These are phyloP conservation scores for Skeletonema potamos DNA, from an alignment of 108 stramenopile genomes.

Conservation along the genomic window DNA sequence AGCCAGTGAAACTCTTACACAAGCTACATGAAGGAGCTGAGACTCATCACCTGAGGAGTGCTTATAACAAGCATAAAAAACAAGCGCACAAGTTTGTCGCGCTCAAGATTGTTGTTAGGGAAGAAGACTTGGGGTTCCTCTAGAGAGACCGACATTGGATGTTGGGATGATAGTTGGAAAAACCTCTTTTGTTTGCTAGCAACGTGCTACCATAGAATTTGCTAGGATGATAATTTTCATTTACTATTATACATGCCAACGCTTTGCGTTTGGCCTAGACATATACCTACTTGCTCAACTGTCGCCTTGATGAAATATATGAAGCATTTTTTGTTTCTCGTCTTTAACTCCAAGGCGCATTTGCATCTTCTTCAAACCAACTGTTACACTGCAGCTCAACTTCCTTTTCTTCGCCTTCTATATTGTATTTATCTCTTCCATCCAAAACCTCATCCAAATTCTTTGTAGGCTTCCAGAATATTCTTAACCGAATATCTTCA, in stretches of 20 bases:
- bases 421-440: background rate
- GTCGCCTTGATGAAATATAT: background rate
- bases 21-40: slow-evolving; percentile 53
- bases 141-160: slow-evolving; percentile 1
- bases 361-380: background rate
- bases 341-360: background rate
- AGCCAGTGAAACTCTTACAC: slow-evolving; percentile 54
- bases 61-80: slow-evolving; percentile 52
- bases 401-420: background rate
- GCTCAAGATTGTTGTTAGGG: slow-evolving; percentile 42
- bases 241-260: background rate
- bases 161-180: background rate
- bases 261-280: background rate
- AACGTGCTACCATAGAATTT: background rate
- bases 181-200: background rate
- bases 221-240: background rate
- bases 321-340: background rate
- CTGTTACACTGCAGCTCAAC: background rate
- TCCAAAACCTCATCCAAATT: background rate
- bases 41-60: slow-evolving; percentile 40
- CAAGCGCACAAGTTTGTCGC: slow-evolving; percentile 46
- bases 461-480: background rate
- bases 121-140: slow-evolving; percentile 32
- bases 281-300: background rate
- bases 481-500: background rate